Conservation (phyloP, 2,329 filamentous ascomycete species). For the Pseudogymnoascus sp. region DNA sequence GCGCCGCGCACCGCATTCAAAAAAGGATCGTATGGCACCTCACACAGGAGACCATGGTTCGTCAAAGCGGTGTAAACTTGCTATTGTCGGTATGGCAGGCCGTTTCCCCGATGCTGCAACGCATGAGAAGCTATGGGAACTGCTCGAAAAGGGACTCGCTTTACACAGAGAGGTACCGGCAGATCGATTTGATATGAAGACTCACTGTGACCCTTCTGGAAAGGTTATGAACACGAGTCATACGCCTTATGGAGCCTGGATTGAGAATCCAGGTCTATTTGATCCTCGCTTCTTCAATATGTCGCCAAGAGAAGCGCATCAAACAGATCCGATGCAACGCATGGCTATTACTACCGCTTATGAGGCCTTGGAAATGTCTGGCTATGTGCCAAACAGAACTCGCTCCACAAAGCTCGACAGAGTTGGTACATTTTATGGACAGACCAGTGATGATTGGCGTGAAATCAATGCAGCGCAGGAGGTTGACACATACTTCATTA, state of each 20-base stretch:
- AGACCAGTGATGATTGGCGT: conserved; percentile 29
- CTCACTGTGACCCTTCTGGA: conserved; percentile 64
- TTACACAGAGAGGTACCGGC: conserved; percentile 59
- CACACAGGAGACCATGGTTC: conserved; percentile 42
- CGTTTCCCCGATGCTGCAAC: conserved; percentile 68
- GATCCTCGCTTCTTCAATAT: conserved; percentile 85
- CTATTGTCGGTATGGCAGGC: conserved; percentile 78
- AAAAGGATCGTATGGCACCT: conserved; percentile 8
- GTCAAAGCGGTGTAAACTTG: conserved; percentile 59
- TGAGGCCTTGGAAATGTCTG: conserved; percentile 75
- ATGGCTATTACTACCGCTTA: conserved; percentile 71
- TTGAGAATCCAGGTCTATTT: conserved; percentile 66
- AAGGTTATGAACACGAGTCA: conserved; percentile 71
- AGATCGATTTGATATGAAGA: conserved; percentile 67
- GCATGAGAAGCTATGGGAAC: conserved; percentile 67
- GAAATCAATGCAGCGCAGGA: conserved; percentile 29
- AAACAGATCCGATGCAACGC: conserved; percentile 76
- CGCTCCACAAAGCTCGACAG: conserved; percentile 37
- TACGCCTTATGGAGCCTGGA: conserved; percentile 68
- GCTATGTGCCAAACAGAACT: conserved; percentile 49
- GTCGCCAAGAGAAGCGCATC: conserved; percentile 72
- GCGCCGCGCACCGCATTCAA: conserved; percentile 30
- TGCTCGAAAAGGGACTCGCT: conserved; percentile 67
- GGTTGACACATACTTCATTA: conserved; percentile 28
- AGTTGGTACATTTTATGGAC: conserved; percentile 29